A percentile compares a stretch with the other conserved stretches of the same genome.
phyloP scores from a whole-genome alignment of 495 filamentous ascomycete species.

The Haplographium delicatum region DNA sequence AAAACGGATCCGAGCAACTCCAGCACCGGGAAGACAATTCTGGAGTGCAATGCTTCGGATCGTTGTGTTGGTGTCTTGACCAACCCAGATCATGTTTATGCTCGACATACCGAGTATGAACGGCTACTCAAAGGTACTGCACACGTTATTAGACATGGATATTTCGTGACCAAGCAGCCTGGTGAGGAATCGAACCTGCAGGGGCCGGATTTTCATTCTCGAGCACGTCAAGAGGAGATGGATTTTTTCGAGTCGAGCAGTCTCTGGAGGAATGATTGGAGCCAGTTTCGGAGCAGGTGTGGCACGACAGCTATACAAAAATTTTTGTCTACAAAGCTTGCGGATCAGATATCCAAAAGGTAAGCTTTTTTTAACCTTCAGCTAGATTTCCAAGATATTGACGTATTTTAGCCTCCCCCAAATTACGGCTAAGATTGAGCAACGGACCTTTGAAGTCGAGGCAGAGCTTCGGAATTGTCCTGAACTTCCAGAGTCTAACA shows the following conservation, averaged over 20 bases:
- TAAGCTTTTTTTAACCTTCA: conserved; percentile 23
- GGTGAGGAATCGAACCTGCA: conserved; percentile 32
- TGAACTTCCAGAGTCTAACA: conserved; percentile 17
- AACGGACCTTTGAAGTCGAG: conserved; percentile 42
- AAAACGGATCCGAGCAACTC: conserved; percentile 67
- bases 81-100: conserved; percentile 61
- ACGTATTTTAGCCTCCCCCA: conserved; percentile 44
- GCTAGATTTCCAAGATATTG: background rate
- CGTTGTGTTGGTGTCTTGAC: conserved; percentile 75
- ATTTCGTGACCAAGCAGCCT: conserved; percentile 58
- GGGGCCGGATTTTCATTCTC: conserved; percentile 35
- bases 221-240: conserved; percentile 52
- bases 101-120: conserved; percentile 48
- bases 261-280: conserved; percentile 38
- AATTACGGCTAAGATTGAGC: conserved; percentile 52
- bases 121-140: conserved; percentile 49
- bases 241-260: conserved; percentile 46
- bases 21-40: conserved; percentile 58
- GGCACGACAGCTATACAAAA: conserved; percentile 53
- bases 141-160: conserved; percentile 47
- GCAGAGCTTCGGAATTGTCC: conserved; percentile 41
- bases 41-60: conserved; percentile 47
- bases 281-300: conserved; percentile 44
- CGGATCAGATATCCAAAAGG: conserved; percentile 51
- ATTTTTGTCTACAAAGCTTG: conserved; percentile 48